Percentiles rank a stretch among this genome's conserved stretches.
phyloP scores from a whole-genome alignment of 2,329 filamentous ascomycete species.

The Emergomyces africanus region DNA sequence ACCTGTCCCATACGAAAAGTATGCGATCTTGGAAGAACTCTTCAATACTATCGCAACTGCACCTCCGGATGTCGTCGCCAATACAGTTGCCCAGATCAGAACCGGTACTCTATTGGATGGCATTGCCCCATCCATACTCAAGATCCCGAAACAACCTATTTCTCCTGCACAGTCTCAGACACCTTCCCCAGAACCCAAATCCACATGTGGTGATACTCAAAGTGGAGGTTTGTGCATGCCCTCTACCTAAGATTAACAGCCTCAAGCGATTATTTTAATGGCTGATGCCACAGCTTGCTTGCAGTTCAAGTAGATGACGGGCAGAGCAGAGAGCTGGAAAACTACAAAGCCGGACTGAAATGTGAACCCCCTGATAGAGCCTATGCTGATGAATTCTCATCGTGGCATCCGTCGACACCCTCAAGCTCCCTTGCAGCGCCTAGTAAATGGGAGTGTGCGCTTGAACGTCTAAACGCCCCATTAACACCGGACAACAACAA shows the following conservation, averaged over 20 bases:
- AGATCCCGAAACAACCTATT: background rate
- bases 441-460: background rate
- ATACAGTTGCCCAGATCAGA: constrained; percentile 4
- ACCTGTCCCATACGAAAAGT: background rate
- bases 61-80: constrained; percentile 1
- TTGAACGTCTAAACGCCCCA: no score
- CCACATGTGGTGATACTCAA: background rate
- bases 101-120: background rate
- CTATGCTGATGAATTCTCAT: background rate
- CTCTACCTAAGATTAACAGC: background rate
- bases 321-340: background rate
- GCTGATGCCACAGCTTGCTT: background rate
- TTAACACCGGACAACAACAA: background rate
- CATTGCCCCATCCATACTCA: background rate
- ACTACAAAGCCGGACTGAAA: background rate
- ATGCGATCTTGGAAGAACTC: background rate
- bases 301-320: background rate
- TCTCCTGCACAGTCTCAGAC: background rate
- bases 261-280: background rate
- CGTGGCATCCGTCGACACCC: background rate
- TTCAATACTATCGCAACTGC: constrained; percentile 2
- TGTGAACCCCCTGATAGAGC: background rate
- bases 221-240: background rate
- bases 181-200: no score
- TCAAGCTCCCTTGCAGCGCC: background rate